Evolutionary conservation across 2,329 filamentous ascomycete genomes (phyloP), one percentile per base, ranked within the genome.

Genomic region (Trichocomaceae sp.): DNA sequence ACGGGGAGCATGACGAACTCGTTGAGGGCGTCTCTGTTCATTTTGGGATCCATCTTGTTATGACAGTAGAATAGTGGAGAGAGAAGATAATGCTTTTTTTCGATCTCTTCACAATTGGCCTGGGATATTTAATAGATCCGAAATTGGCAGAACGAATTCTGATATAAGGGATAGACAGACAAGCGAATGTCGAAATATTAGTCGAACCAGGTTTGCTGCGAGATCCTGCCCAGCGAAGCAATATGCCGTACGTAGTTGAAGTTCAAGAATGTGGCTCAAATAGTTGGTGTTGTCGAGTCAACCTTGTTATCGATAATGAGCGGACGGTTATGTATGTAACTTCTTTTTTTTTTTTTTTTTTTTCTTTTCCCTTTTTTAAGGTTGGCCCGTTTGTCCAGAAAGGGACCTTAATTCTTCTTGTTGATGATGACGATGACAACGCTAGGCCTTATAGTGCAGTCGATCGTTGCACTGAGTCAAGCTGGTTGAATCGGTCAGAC

Each of bases 1-100:
- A 78, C 76, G n/a, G 75, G 74, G 44, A 70, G 66, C 52, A 69
- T 69, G 53, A 78, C 69, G 55, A 78, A 78, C 56, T 77, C 71
- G 41, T 77, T 72, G 55, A 78, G 66, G 35, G 76, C 76, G 19
- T 70, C 69, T 60, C 70, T 17, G 55, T 49, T 54, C 59, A 59
- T 60, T 6, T 56, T 55, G 22, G 50, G 53, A 50, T 63, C 59
- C 60, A 64, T 59, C 20, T 7, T 26, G 23, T 26, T 26, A 52
- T 59, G 53, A 33, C 35, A 7, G 2, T 42, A n/a, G 17, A 41
- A 19, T 1, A 42, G 39, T 22, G 9, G 39, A n/a, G 22, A 31
- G 48, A 50, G 17, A 41, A 50, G 35, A 23, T 19, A 50, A 33
- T 8, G 35, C 9, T 35, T 35, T 3, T 42, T 42, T 42, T 31